Evolutionary conservation across 495 filamentous ascomycete species (phyloP), one percentile per base, ranked within the genome.

Genomic region (Aspergillus leporis): DNA sequence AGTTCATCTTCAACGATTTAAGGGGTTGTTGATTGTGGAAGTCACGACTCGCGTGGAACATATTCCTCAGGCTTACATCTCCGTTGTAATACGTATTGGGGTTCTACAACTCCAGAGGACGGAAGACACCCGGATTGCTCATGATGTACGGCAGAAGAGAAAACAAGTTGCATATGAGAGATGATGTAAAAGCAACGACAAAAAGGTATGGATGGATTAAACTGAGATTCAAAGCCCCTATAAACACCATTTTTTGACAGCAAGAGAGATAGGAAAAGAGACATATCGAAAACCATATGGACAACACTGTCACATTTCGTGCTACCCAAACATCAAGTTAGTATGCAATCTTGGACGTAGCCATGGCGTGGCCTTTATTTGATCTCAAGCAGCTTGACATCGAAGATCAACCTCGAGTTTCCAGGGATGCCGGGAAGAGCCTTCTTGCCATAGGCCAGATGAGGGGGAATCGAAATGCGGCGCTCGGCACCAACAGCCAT

Each of bases 401-500:
- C 94, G 72, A 99, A 99, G 69, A 89, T 81, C 67, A 99, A 76
- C 59, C 87, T 89, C 71, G 90, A 91, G 83, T 98, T 98, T 32
- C 78, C 83, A 12, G 94, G 94, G 60, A 99, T 98, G 48, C 86
- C 90, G 45, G 90, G 86, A 9, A 87, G 67, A 40, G 79, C 73
- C 74, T 90, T 89, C 78, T 83, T 89, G 74, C 94, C 94, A 71
- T 99, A 98, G 56, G 87, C 95, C 19, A 91, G 82, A 57, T 87
- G 74, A 18, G 94, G 80, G 40, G 94, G 94, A 67, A 99, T 90
- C 52, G 82, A 90, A 68, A 99, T 83, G 53, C 94, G 85, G 62
- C 94, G 91, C 83, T 98, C 95, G 59, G 91, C 92, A 73, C 94
- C 92, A 57, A 90, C 85, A 53, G 88, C 78, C 92, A 99, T 97